Evolutionary conservation across 331 rosid genomes (phyloP).

Genomic region (Stylosanthes scabra): DNA sequence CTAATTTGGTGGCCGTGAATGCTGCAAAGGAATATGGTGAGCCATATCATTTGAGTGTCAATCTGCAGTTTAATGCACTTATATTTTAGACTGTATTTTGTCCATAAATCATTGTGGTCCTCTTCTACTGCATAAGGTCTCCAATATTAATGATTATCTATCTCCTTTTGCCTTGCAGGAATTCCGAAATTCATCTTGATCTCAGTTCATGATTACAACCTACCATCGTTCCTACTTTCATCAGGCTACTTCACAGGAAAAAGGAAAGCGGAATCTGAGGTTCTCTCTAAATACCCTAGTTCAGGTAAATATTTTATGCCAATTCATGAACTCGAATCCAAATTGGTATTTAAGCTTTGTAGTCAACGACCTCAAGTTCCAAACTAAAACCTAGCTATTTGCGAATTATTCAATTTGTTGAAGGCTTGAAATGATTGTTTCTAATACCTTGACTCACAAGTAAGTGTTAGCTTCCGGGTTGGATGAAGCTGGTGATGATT

Average conservation of each 20-base stretch:
- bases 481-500: too few relatives aligned
- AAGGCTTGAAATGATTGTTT: too few relatives aligned
- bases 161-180: constrained; percentile 58
- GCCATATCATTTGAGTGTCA: constrained; percentile 41
- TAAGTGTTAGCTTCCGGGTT: too few relatives aligned
- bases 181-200: constrained; percentile 87
- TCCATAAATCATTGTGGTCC: not conserved
- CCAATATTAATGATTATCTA: constrained; percentile 1
- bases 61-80: constrained; percentile 34
- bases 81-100: constrained; percentile 21
- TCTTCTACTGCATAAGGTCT: not conserved
- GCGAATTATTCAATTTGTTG: not conserved
- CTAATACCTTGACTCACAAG: too few relatives aligned
- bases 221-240: constrained; percentile 80
- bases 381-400: constrained; percentile 6
- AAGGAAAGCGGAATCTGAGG: constrained; percentile 97
- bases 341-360: constrained; percentile 26
- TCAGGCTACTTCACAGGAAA: constrained; percentile 93
- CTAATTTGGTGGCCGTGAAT: constrained; percentile 87
- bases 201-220: constrained; percentile 92
- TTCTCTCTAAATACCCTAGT: constrained; percentile 89
- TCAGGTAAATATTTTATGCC: constrained; percentile 60
- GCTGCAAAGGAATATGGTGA: constrained; percentile 95
- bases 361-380: constrained; percentile 28
- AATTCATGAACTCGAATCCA: constrained; percentile 3